phyloP scores from a whole-genome alignment of 23 red algal species.

The Pyropia haitanensis region DNA sequence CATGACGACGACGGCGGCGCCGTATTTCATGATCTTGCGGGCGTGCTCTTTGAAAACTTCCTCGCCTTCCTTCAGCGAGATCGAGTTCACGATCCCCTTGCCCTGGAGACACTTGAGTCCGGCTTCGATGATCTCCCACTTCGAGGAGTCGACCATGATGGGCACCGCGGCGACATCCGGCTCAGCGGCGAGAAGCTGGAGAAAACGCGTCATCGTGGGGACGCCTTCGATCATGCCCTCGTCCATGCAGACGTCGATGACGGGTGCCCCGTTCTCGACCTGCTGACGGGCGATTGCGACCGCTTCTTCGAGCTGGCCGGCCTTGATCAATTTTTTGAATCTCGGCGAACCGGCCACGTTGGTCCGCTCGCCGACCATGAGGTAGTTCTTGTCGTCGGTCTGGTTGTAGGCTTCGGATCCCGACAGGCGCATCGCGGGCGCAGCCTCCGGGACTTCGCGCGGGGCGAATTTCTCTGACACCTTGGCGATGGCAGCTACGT shows the following conservation, averaged over 20 bases:
- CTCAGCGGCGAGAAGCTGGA: constrained; percentile 57
- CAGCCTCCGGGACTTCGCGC: constrained; percentile 4
- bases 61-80: constrained; percentile 62
- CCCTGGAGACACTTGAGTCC: constrained; percentile 57
- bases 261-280: constrained; percentile 61
- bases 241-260: constrained; percentile 64
- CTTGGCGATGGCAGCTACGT: constrained; percentile 31
- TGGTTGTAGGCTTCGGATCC: constrained; percentile 44
- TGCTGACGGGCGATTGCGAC: constrained; percentile 66
- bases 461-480: constrained; percentile 13
- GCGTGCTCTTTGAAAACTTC: constrained; percentile 44
- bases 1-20: constrained; percentile 71
- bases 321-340: constrained; percentile 62
- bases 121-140: constrained; percentile 48
- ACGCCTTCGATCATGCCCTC: constrained; percentile 57
- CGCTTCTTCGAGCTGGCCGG: constrained; percentile 59
- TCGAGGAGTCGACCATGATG: constrained; percentile 70
- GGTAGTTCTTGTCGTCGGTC: constrained; percentile 24
- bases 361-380: constrained; percentile 65
- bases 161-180: constrained; percentile 63
- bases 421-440: constrained; percentile 24
- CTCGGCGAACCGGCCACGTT: constrained; percentile 50
- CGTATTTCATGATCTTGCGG: constrained; percentile 43
- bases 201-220: constrained; percentile 42
- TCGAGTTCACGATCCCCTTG: constrained; percentile 71